Base-by-base conservation (phyloP, 2,329 filamentous ascomycete species). In the Ramularia endophylla region DNA sequence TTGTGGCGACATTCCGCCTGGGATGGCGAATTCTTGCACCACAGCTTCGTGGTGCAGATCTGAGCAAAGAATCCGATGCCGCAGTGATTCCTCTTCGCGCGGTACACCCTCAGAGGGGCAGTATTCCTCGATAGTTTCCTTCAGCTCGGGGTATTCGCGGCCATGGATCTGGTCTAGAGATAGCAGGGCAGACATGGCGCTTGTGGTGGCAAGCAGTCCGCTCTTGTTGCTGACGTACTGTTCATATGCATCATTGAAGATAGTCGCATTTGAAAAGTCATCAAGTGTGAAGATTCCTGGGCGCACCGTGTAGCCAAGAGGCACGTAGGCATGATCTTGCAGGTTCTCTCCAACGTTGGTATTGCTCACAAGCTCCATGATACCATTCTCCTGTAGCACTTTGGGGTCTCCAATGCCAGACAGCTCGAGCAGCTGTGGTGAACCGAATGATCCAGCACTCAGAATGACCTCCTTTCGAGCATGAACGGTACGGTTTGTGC, bases 391-490 rank as follows among this genome's bases (percentile, higher is more conserved):
- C 6, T 60, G 47, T 2, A 74, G 60, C 1, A 72, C 4, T 8
- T 30, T 16, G 11, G 20, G 41, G 27, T 11, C 19, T 2, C 79
- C 80, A 22, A 83, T 68, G 0, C 79, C 79, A 0, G 77, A 81
- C 2, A 81, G 64, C 47, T 83, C 78, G n/a, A 75, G 69, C 9
- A 78, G 61, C 56, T 73, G 76, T 3, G 71, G 80, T 9, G 73
- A 78, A 53, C 72, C 70, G 29, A 74, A 62, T 22, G 67, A 71
- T 0, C 79, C 79, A 1, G 76, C 77, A 3, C 71, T 71, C 2
- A 83, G 56, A 27, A 83, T 70, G 8, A 2, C 7, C 22, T 37
- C 35, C 27, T 37, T 37, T 8, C 19, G 19, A 15, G 35, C 35
- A n/a, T 37, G 9, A 5, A 37, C 7, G 12, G 3, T 37, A 9